phyloP scores from a whole-genome alignment of 176 grass and related monocot genomes.

The Echinochloa phyllopogon region DNA sequence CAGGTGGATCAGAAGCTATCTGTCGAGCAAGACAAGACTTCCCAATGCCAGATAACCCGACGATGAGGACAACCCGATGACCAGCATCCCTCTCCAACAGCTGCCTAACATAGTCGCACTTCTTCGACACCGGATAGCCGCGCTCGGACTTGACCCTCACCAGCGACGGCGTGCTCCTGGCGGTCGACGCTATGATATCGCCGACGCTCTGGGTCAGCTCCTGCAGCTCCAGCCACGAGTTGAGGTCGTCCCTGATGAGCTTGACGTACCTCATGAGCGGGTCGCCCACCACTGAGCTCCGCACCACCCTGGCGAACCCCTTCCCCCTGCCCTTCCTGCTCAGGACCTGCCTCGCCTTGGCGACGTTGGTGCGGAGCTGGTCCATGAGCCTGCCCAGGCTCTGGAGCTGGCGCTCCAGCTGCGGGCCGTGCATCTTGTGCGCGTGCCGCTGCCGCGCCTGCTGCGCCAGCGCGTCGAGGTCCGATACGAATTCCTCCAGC shows the following conservation, averaged over 20 bases:
- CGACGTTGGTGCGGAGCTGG: conserved; percentile 51
- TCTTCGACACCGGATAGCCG: conserved; percentile 63
- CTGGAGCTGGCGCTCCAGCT: conserved; percentile 64
- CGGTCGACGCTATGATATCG: conserved; percentile 43
- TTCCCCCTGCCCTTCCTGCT: conserved; percentile 59
- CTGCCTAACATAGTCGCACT: conserved; percentile 53
- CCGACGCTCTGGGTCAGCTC: conserved; percentile 49
- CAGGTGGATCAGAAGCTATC: conserved; percentile 56
- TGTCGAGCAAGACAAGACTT: conserved; percentile 76
- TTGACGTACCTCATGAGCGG: conserved; percentile 56
- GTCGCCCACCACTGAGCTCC: conserved; percentile 67
- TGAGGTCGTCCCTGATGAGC: conserved; percentile 73
- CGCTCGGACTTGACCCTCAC: conserved; percentile 57
- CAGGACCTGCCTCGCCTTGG: conserved; percentile 55
- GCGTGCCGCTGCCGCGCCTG: conserved; percentile 56
- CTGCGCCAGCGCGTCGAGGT: conserved; percentile 56
- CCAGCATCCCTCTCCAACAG: conserved; percentile 49
- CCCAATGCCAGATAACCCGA: conserved; percentile 71
- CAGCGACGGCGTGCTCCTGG: conserved; percentile 46
- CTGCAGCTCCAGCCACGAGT: conserved; percentile 80
- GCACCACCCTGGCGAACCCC: conserved; percentile 57
- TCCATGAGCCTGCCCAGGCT: conserved; percentile 58
- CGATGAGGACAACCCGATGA: conserved; percentile 67
- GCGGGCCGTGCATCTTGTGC: conserved; percentile 54
- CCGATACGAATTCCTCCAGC: conserved; percentile 64